Evolutionary conservation across 306 rosid genomes (phyloP).

Genomic region (Prunus armeniaca): DNA sequence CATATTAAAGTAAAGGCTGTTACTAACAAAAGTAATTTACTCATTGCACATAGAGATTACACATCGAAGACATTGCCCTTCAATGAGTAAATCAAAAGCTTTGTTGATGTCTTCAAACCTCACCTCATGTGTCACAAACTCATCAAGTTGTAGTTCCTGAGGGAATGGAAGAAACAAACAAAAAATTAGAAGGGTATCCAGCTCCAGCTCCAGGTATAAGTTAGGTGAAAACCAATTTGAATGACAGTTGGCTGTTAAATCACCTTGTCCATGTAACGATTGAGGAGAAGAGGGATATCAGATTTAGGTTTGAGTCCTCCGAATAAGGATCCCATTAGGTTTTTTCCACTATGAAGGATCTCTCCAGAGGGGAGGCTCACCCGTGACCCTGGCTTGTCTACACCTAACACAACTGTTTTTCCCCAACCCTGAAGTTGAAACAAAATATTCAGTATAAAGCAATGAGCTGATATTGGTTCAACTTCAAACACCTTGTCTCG

Average conservation of each 20-base stretch:
- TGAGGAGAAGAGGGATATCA: slow-evolving; percentile 62
- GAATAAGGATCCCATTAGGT: slow-evolving; percentile 59
- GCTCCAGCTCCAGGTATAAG: background rate
- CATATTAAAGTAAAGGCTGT: background rate
- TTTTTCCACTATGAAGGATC: slow-evolving; percentile 58
- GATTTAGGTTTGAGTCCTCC: slow-evolving; percentile 86
- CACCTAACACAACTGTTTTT: slow-evolving; percentile 71
- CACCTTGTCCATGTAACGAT: slow-evolving; percentile 79
- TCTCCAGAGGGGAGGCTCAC: slow-evolving; percentile 41
- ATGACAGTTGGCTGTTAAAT: background rate
- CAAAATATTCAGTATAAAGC: background rate
- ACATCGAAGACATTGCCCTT: slow-evolving; percentile 63
- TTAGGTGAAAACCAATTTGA: background rate
- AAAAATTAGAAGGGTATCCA: background rate
- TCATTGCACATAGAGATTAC: slow-evolving; percentile 71
- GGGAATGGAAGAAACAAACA: background rate
- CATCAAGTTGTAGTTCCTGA: slow-evolving; percentile 75
- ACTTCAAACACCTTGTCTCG: background rate
- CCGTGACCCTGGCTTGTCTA: slow-evolving; percentile 57
- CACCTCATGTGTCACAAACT: slow-evolving; percentile 70
- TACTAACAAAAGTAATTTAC: slow-evolving; percentile 3
- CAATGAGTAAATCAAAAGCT: slow-evolving; percentile 67
- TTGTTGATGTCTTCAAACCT: slow-evolving; percentile 66
- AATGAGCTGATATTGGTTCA: background rate
- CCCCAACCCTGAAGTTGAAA: slow-evolving; percentile 81